Percentiles rank a stretch among this genome's conserved stretches.
Evolutionary conservation across 768 basidiomycete species (phyloP).

Genomic region (Tephrocybe sp.): DNA sequence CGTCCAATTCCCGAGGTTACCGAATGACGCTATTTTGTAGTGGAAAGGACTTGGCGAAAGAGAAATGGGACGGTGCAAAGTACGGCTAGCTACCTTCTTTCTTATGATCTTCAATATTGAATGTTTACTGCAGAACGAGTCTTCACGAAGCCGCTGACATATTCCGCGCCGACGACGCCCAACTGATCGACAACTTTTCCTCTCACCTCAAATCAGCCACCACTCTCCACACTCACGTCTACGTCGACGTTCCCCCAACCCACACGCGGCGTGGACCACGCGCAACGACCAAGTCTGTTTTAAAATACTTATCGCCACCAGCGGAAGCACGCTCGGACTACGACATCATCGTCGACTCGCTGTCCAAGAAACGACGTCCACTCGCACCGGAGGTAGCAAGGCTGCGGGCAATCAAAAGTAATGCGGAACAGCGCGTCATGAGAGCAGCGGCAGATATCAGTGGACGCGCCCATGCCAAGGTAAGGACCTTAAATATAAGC

Average conservation of each 20-base stretch:
- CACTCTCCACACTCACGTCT: constrained; percentile 47
- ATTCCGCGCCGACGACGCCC: constrained; percentile 80
- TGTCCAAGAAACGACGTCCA: constrained; percentile 47
- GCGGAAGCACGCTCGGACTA: constrained; percentile 40
- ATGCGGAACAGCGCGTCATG: constrained; percentile 78
- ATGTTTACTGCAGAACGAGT: constrained; percentile 48
- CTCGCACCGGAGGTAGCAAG: constrained; percentile 71
- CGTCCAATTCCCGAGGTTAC: constrained; percentile 72
- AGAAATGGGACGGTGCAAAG: constrained; percentile 93
- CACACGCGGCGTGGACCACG: constrained; percentile 35
- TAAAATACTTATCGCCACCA: constrained; percentile 47
- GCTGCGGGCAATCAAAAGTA: constrained; percentile 78
- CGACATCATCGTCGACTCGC: constrained; percentile 54
- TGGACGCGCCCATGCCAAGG: constrained; percentile 81
- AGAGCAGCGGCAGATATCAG: constrained; percentile 86
- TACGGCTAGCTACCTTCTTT: constrained; percentile 19
- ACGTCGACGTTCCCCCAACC: constrained; percentile 46
- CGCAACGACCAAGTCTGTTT: constrained; percentile 48
- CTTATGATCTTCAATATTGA: neutral
- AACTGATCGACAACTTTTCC: constrained; percentile 54
- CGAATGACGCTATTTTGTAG: constrained; percentile 82
- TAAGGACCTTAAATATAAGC: constrained; percentile 25
- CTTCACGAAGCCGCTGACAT: constrained; percentile 59
- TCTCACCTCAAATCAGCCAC: constrained; percentile 58
- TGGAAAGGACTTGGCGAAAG: constrained; percentile 71